phyloP scores from a whole-genome alignment of 768 basidiomycete genomes.

The Leccinum uliginosum region DNA sequence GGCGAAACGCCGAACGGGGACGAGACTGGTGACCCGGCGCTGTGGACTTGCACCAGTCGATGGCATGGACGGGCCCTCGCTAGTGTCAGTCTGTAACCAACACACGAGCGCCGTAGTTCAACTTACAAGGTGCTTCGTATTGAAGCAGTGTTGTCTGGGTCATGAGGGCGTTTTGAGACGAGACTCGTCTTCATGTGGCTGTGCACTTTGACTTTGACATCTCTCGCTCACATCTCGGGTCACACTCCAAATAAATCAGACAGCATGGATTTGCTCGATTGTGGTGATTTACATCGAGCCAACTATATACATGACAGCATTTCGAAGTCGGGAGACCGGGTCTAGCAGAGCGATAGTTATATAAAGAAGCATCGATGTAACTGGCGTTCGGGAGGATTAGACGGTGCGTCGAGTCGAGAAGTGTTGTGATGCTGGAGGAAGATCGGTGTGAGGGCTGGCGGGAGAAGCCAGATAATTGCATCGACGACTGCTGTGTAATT shows the following conservation, averaged over 20 bases:
- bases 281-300: conserved; percentile 25
- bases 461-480: conserved; percentile 18
- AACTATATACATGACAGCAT: conserved; percentile 29
- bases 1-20: conserved; percentile 73
- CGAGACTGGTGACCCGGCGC: conserved; percentile 69
- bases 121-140: conserved; percentile 84
- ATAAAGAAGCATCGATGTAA: conserved; percentile 15
- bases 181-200: conserved; percentile 23
- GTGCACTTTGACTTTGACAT: conserved; percentile 1
- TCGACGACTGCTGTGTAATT: conserved; percentile 23
- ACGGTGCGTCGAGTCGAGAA: conserved; percentile 22
- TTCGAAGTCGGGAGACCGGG: conserved; percentile 16
- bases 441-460: conserved; percentile 9
- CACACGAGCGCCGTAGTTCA: not conserved
- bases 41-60: conserved; percentile 86
- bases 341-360: conserved; percentile 19
- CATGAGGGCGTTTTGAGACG: conserved; percentile 36
- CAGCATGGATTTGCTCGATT: conserved; percentile 12
- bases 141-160: conserved; percentile 70
- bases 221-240: not conserved
- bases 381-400: conserved; percentile 16
- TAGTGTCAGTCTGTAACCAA: conserved; percentile 17
- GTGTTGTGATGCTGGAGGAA: conserved; percentile 13
- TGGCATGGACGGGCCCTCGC: conserved; percentile 78
- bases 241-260: not conserved